Evolutionary conservation across 1,139 yeast genomes (phyloP).

Genomic region (Blastobotrys apis): DNA sequence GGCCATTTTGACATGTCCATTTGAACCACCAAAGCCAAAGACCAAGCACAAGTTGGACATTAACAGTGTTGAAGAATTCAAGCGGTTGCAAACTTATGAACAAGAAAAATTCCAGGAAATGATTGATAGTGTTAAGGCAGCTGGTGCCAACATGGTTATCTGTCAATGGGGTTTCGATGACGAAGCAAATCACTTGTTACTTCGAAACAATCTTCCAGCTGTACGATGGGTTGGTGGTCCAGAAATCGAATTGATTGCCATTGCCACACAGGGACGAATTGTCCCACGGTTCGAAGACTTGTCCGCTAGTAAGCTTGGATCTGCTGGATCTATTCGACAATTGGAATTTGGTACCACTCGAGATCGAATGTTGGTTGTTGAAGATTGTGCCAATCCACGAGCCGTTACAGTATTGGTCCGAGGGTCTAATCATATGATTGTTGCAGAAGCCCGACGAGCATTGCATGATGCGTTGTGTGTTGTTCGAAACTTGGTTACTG

Average conservation of each 20-base stretch:
- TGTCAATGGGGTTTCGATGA: constrained; percentile 99
- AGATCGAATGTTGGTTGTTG: constrained; percentile 93
- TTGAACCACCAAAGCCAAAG: constrained; percentile 99
- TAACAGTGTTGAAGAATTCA: constrained; percentile 86
- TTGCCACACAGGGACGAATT: constrained; percentile 95
- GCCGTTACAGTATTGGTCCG: constrained; percentile 93
- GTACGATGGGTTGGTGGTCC: constrained; percentile 99
- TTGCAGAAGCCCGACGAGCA: constrained; percentile 94
- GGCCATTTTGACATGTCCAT: constrained; percentile 96
- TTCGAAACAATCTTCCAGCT: constrained; percentile 87
- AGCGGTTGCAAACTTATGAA: constrained; percentile 85
- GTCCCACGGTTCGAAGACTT: constrained; percentile 97
- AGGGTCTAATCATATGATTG: constrained; percentile 97
- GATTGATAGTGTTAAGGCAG: constrained; percentile 78
- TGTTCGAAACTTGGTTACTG: constrained; percentile 89
- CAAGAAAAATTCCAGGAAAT: constrained; percentile 85
- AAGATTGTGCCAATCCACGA: constrained; percentile 79
- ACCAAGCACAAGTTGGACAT: constrained; percentile 97
- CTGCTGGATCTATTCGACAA: constrained; percentile 81
- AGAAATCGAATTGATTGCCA: constrained; percentile 91
- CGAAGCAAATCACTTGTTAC: constrained; percentile 90
- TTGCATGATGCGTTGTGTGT: constrained; percentile 96
- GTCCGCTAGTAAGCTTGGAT: constrained; percentile 74
- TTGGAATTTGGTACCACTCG: constrained; percentile 94
- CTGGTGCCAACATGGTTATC: constrained; percentile 95